phyloP scores from a whole-genome alignment of 129 eudicot genomes.

The Heracleum sosnowskyi region DNA sequence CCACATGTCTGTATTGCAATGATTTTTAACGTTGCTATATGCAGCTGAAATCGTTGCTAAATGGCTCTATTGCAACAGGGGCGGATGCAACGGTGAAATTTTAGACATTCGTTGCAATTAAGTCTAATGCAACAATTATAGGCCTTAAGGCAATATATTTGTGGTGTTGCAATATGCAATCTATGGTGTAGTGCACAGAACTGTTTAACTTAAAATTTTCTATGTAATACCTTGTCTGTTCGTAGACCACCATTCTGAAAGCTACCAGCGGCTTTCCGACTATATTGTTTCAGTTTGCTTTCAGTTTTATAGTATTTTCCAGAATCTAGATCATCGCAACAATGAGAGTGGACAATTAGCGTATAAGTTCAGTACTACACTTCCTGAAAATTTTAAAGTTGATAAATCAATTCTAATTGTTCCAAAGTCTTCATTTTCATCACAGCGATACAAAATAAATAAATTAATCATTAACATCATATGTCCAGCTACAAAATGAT shows the following conservation, averaged over 20 bases:
- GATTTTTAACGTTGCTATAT: too few species aligned
- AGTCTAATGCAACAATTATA: too few species aligned
- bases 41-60: too few species aligned
- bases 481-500: background rate
- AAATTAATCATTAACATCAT: background rate
- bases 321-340: constrained; percentile 17
- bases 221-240: constrained; percentile 30
- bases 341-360: background rate
- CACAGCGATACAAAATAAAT: constrained; percentile 16
- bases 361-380: background rate
- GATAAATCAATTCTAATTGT: background rate
- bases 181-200: too few species aligned
- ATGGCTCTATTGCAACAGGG: too few species aligned
- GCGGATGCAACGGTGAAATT: too few species aligned
- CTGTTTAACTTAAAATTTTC: too few species aligned
- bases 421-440: constrained; percentile 20
- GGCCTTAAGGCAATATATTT: too few species aligned
- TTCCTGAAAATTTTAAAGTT: background rate
- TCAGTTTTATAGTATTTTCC: constrained; percentile 35
- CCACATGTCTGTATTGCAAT: too few species aligned
- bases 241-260: constrained; percentile 25
- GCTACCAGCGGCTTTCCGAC: constrained; percentile 17
- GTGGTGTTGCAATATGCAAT: too few species aligned
- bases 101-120: too few species aligned
- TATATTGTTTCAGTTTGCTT: constrained; percentile 26